Percentiles rank a stretch among this genome's conserved stretches.
Evolutionary conservation across 768 basidiomycete species (phyloP).

Genomic region (Tricholoma sp.): DNA sequence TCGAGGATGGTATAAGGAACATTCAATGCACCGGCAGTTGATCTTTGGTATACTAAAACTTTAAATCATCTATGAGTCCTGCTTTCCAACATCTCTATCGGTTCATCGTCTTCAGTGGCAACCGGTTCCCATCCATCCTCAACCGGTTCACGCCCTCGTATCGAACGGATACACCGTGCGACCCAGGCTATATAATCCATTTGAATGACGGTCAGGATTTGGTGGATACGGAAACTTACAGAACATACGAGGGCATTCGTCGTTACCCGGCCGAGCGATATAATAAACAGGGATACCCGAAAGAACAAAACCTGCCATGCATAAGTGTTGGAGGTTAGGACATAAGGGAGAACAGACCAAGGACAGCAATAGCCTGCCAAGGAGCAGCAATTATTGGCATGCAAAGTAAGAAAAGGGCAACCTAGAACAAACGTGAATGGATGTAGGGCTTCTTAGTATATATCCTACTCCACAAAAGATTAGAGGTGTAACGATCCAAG

Average conservation of each 20-base stretch:
- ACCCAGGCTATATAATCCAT: conserved; percentile 32
- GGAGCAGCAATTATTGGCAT: conserved; percentile 97
- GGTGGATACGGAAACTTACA: conserved; percentile 29
- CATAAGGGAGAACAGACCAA: conserved; percentile 48
- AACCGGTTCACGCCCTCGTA: conserved; percentile 46
- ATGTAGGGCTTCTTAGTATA: background rate
- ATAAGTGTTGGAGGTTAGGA: background rate
- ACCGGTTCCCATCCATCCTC: conserved; percentile 75
- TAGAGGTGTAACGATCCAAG: conserved; percentile 87
- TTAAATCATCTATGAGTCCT: conserved; percentile 13
- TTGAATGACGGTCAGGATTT: background rate
- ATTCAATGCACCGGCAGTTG: background rate
- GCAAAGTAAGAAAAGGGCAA: conserved; percentile 83
- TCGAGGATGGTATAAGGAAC: no score
- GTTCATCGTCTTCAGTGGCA: conserved; percentile 66
- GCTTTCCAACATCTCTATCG: conserved; percentile 58
- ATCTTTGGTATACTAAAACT: conserved; percentile 6
- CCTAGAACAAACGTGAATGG: conserved; percentile 35
- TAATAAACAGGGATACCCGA: conserved; percentile 83
- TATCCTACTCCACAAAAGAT: conserved; percentile 76
- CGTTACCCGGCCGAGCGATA: conserved; percentile 54
- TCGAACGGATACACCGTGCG: conserved; percentile 35
- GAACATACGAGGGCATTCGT: conserved; percentile 33
- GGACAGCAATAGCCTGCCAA: conserved; percentile 77
- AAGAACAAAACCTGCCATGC: conserved; percentile 60